Base-by-base conservation (phyloP, 2,329 filamentous ascomycete genomes). In the Camptophora hylomeconis region DNA sequence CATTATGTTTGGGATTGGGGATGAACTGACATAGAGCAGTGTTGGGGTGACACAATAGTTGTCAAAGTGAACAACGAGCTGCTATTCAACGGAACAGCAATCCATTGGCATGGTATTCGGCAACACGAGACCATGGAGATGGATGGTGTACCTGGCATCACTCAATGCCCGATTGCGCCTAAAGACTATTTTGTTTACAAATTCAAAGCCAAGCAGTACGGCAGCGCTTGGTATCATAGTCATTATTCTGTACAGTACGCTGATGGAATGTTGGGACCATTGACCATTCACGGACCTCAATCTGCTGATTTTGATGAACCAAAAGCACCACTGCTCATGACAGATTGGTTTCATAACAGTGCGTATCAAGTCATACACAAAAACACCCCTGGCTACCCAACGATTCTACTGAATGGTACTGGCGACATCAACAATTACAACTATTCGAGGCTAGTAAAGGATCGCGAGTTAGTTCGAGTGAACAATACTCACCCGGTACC, bases 31-130 rank as follows among this genome's bases (percentile, higher is more conserved):
- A 70, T 84, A 30, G 63, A 65, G 35, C 75, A 69, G 10, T 65
- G 72, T 47, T 75, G 69, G 70, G 71, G 70, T 20, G 71, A 75
- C 42, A n/a, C n/a, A n/a, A n/a, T n/a, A n/a, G n/a, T n/a, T n/a
- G n/a, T n/a, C n/a, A n/a, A n/a, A n/a, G n/a, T n/a, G n/a, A n/a
- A n/a, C n/a, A n/a, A n/a, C n/a, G n/a, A n/a, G n/a, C n/a, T n/a
- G n/a, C n/a, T n/a, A n/a, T n/a, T n/a, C n/a, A n/a, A n/a, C n/a
- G n/a, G n/a, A n/a, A n/a, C n/a, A n/a, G n/a, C n/a, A n/a, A n/a
- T n/a, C n/a, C n/a, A n/a, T n/a, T n/a, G n/a, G n/a, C n/a, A n/a
- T n/a, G 56, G 48, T 25, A 48, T 50, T 35, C 41, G 44, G 10
- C 52, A 52, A 17, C 32, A 43, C 2, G 30, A 44, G 10, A 52